Percentiles rank a stretch among this genome's conserved stretches.
Conservation (phyloP, 768 basidiomycete genomes). For the Boletus eberwhitei region DNA sequence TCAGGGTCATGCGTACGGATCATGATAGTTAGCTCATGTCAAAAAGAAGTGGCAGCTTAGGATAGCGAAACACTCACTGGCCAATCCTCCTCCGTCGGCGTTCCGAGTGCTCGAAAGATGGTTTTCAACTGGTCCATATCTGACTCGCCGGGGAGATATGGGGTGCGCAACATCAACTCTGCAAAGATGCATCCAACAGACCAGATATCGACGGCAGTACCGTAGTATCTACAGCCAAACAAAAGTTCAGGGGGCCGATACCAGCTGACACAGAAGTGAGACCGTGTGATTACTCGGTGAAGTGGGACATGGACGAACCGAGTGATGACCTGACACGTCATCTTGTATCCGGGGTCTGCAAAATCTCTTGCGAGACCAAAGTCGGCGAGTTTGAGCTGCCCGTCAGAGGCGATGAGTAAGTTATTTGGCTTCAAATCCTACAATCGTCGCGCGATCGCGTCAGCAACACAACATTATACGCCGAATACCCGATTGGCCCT, state of each 20-base stretch:
- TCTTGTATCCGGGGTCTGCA: conserved; percentile 90
- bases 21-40: not conserved
- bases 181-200: conserved; percentile 98
- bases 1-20: not conserved
- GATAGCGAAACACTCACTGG: conserved; percentile 54
- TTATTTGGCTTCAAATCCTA: conserved; percentile 99
- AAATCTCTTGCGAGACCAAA: conserved; percentile 98
- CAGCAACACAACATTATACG: conserved; percentile 5
- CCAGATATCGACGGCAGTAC: conserved; percentile 93
- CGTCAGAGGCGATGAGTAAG: conserved; percentile 86
- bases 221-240: conserved; percentile 87
- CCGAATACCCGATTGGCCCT: conserved; percentile 9
- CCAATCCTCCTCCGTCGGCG: conserved; percentile 97
- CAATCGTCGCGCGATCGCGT: not conserved
- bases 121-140: conserved; percentile 97
- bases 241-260: conserved; percentile 96
- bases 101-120: conserved; percentile 91
- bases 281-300: not conserved
- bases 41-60: not conserved
- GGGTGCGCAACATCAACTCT: conserved; percentile 93
- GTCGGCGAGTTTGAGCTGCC: conserved; percentile 95
- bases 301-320: conserved; percentile 48
- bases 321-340: conserved; percentile 99
- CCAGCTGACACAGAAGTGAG: conserved; percentile 61
- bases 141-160: conserved; percentile 91